Evolutionary conservation across 257 asterid genomes (phyloP).

Genomic region (Striga asiatica): DNA sequence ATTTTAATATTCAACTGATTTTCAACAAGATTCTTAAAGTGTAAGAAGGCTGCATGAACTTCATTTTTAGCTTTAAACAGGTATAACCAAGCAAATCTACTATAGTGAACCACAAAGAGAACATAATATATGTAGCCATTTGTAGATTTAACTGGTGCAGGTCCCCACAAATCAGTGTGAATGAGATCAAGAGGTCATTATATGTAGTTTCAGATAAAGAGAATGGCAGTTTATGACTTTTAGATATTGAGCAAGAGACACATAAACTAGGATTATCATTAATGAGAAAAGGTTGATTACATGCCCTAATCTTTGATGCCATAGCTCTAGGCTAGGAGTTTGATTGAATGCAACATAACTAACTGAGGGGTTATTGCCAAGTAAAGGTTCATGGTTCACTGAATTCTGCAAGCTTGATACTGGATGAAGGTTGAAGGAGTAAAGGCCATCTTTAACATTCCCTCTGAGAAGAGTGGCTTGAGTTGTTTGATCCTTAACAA

Average conservation of each 20-base stretch:
- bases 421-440: neutral
- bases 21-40: neutral
- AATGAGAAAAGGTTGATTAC: neutral
- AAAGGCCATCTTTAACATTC: neutral
- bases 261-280: neutral
- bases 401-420: fast-evolving
- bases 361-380: neutral
- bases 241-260: neutral
- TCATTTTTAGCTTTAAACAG: neutral
- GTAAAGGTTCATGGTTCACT: too few relatives aligned
- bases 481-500: neutral
- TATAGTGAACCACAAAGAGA: neutral
- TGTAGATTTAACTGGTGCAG: neutral
- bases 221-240: neutral
- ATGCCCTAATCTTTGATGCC: too few relatives aligned
- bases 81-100: neutral
- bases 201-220: neutral
- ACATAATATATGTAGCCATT: neutral
- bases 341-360: too few relatives aligned
- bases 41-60: neutral
- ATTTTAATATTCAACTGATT: too few relatives aligned
- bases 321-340: too few relatives aligned
- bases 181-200: neutral
- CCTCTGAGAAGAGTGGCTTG: neutral
- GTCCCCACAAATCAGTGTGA: neutral